These are phyloP conservation scores for Periconia sp. DNA, from an alignment of 2,329 filamentous ascomycete genomes.

Conservation along the genomic window DNA sequence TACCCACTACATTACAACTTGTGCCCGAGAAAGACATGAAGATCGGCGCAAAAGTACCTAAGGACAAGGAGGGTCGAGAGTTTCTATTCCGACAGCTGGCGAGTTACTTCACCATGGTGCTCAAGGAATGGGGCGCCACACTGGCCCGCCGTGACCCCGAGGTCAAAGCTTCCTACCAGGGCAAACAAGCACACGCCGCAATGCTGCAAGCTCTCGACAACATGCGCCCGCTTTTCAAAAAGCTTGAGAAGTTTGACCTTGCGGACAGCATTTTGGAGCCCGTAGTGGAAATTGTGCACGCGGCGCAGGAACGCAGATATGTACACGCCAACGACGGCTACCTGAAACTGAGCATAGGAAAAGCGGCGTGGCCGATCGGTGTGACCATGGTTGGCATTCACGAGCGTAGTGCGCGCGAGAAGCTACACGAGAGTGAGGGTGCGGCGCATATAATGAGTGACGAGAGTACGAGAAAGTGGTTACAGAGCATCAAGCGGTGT, in stretches of 20 bases:
- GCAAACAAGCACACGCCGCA: constrained; percentile 77
- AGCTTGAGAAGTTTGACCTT: constrained; percentile 79
- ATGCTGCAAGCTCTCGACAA: constrained; percentile 88
- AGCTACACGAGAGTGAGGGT: constrained; percentile 75
- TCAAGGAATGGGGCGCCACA: constrained; percentile 81
- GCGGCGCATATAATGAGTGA: constrained; percentile 97
- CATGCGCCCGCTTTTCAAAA: constrained; percentile 85
- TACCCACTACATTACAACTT: constrained; percentile 79
- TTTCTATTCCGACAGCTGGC: constrained; percentile 86
- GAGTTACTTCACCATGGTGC: constrained; percentile 95
- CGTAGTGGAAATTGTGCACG: constrained; percentile 87
- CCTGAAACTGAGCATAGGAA: constrained; percentile 87
- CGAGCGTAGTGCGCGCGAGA: constrained; percentile 92
- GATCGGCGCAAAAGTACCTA: constrained; percentile 61
- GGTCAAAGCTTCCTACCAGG: constrained; percentile 72
- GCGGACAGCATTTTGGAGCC: constrained; percentile 78
- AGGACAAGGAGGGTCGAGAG: constrained; percentile 65
- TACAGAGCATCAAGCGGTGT: constrained; percentile 97
- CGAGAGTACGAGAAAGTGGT: constrained; percentile 89
- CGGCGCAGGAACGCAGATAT: constrained; percentile 86
- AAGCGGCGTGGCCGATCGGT: constrained; percentile 97
- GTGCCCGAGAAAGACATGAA: constrained; percentile 90
- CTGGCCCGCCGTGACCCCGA: constrained; percentile 62
- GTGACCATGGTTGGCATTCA: constrained; percentile 99
- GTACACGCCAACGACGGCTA: constrained; percentile 97